Conservation (phyloP, 306 rosid genomes). For the Casuarina glauca region DNA sequence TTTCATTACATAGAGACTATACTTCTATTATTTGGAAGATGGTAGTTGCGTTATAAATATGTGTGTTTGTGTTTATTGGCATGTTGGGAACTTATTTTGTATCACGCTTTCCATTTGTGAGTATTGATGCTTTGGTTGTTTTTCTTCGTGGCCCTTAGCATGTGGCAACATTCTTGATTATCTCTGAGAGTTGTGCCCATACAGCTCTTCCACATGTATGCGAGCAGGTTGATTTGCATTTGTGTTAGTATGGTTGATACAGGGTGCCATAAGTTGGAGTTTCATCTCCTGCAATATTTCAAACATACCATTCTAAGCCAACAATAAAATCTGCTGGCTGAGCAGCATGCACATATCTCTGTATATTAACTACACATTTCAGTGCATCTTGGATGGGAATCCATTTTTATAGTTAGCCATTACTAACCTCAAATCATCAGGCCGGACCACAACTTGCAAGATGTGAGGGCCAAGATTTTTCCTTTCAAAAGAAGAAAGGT, state of each 20-base stretch:
- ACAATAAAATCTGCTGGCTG: not conserved
- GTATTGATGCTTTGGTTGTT: not conserved
- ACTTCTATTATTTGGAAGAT: not conserved
- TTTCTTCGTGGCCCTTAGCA: not conserved
- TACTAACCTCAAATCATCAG: slow-evolving; percentile 47
- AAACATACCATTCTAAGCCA: slow-evolving; percentile 3
- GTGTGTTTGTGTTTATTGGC: not conserved
- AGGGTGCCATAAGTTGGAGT: not conserved
- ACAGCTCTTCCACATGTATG: not conserved
- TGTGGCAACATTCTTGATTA: not conserved
- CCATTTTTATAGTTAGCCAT: slow-evolving; percentile 22
- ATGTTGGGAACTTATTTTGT: not conserved
- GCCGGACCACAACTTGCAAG: slow-evolving; percentile 92
- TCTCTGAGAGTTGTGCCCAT: not conserved
- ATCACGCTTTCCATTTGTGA: not conserved
- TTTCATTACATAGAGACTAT: not conserved
- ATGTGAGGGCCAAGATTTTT: slow-evolving; percentile 80
- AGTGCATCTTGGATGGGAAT: slow-evolving; percentile 17
- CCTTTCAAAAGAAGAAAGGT: slow-evolving; percentile 71
- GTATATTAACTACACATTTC: slow-evolving; percentile 18
- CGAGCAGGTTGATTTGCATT: not conserved
- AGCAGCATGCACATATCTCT: slow-evolving; percentile 20
- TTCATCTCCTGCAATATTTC: not conserved
- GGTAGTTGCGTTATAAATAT: not conserved
- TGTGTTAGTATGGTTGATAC: not conserved